Base-by-base conservation (phyloP, 768 basidiomycete species). In the Kwoniella sp. region DNA sequence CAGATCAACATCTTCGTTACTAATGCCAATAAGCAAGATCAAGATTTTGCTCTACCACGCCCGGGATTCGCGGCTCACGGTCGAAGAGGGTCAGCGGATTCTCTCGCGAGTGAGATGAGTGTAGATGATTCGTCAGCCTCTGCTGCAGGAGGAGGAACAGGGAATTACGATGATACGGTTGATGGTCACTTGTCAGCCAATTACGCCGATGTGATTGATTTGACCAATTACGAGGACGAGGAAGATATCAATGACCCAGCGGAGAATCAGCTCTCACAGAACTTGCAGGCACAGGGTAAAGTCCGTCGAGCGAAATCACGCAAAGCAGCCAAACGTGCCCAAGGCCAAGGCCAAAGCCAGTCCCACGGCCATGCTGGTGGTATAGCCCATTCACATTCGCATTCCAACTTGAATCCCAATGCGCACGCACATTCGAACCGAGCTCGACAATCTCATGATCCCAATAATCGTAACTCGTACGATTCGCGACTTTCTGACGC, bases 161-260 rank as follows among this genome's bases (percentile, higher is more conserved):
- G 6, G 17, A 50, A 60, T 26, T 9, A n/a, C n/a, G 65, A 68
- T 19, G 56, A 65, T 49, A 55, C 57, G 12, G 59, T 57, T 25
- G 67, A 67, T 51, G 29, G 54, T 56, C 56, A 60, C 27, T 36
- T 70, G 22, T 49, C 63, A 2, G 55, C 56, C 7, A 61, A 58
- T 27, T 71, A 69, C 54, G 64, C 69, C 10, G 74, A 76, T 29
- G 82, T 85, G 1, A 79, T 88, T 4, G 88, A 90, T 67, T 79
- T 88, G 63, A 89, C 89, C 4, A 88, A 90, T 71, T 91, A 90
- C 71, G 88, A 90, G 64, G 89, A 89, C 25, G 90, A 91, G 65
- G 82, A 82, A 59, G 86, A 88, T 63, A 80, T 84, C 15, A 79
- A 82, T 17, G 77, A 85, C 21, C 86, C 85, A 1, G 87, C 85